A percentile compares a stretch with the other conserved stretches of the same genome.
Evolutionary conservation across 768 basidiomycete genomes (phyloP).

Genomic region (Naganishia friedmannii): DNA sequence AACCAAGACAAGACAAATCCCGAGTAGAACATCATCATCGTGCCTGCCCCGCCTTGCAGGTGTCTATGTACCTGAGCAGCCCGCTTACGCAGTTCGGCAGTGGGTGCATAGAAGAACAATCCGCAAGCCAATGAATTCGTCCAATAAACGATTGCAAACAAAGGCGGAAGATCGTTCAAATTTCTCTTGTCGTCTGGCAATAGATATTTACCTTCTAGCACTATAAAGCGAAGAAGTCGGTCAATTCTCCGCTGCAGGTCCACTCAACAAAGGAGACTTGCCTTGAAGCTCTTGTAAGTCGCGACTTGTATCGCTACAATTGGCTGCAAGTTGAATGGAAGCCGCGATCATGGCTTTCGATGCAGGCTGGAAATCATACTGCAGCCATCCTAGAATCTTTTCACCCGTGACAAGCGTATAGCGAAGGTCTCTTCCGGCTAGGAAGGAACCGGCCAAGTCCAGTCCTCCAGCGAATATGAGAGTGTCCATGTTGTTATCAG

Average conservation of each 20-base stretch:
- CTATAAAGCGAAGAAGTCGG: not conserved
- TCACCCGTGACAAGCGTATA: conserved; percentile 4
- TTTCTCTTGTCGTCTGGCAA: not conserved
- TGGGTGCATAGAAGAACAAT: not conserved
- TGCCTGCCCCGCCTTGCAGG: conserved; percentile 1
- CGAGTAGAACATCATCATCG: conserved; percentile 13
- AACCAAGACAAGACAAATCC: conserved; percentile 9
- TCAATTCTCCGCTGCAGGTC: not conserved
- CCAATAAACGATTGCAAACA: conserved; percentile 20
- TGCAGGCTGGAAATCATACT: conserved; percentile 8
- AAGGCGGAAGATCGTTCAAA: not conserved
- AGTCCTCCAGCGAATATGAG: conserved; percentile 14
- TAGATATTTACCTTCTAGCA: conserved; percentile 8
- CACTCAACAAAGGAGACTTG: not conserved
- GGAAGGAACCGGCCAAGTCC: conserved; percentile 15
- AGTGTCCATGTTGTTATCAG: conserved; percentile 7
- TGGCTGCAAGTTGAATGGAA: conserved; percentile 10
- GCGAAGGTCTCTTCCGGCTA: conserved; percentile 17
- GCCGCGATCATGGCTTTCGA: conserved; percentile 18
- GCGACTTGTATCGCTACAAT: conserved; percentile 3
- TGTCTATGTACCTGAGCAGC: conserved; percentile 13
- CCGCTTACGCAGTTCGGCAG: not conserved
- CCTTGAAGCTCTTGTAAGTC: not conserved
- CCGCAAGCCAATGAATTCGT: not conserved
- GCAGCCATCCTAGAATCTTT: conserved; percentile 10